Percentiles rank a stretch among this genome's conserved stretches.
Conservation (phyloP, 1,139 yeast genomes). For the Meyerozyma elateridarum region DNA sequence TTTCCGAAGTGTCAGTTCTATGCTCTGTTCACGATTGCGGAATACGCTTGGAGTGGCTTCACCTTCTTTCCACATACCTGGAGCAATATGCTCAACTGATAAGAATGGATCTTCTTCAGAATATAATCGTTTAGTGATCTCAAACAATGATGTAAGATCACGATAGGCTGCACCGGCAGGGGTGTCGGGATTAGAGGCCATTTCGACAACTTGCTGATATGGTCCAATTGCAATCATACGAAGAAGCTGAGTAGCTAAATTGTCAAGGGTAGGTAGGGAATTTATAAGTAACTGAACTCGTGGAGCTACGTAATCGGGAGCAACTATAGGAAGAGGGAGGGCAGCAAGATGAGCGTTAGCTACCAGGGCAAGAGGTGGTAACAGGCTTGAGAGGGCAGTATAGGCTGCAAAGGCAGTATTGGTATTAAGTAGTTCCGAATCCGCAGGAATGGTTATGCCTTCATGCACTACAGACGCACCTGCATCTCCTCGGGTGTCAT, state of each 20-base stretch:
- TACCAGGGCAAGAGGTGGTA: constrained; percentile 35
- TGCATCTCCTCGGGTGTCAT: neutral
- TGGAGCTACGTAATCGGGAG: constrained; percentile 54
- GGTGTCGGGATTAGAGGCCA: constrained; percentile 69
- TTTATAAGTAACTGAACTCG: constrained; percentile 59
- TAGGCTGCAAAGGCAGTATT: constrained; percentile 42
- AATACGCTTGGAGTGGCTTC: constrained; percentile 53
- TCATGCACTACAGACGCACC: constrained; percentile 5
- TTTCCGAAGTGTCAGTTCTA: constrained; percentile 69
- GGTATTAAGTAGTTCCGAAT: constrained; percentile 38
- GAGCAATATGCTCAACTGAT: constrained; percentile 54
- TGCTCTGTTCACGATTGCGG: constrained; percentile 56
- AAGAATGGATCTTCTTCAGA: constrained; percentile 66
- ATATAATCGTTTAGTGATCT: constrained; percentile 62
- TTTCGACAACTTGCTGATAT: constrained; percentile 66
- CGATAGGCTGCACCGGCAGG: constrained; percentile 72
- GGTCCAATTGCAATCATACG: constrained; percentile 66
- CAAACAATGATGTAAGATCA: constrained; percentile 69
- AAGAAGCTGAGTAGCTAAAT: constrained; percentile 67
- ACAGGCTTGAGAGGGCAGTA: constrained; percentile 36
- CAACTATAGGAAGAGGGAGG: constrained; percentile 51
- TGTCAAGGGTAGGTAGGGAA: constrained; percentile 69
- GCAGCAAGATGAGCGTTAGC: constrained; percentile 55
- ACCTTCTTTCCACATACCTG: constrained; percentile 67
- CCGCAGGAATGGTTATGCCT: constrained; percentile 11